Base-by-base conservation (phyloP, 192 early-diverging fungal genomes). In the Coemansia sp. region DNA sequence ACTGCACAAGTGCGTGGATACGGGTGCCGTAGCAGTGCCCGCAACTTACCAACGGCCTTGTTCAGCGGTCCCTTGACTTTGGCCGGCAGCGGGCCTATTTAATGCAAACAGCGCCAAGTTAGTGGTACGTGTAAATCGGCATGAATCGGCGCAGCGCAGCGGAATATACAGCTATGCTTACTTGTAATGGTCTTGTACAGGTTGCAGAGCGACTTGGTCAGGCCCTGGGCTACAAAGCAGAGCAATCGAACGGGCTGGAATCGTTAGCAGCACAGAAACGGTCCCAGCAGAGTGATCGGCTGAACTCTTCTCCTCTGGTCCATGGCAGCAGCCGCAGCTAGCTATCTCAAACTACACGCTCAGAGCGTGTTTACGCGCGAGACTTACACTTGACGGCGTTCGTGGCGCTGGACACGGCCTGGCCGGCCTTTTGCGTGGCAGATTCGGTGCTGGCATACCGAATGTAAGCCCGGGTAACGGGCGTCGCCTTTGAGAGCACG, bases 391-490 rank as follows among this genome's bases (percentile, higher is more conserved):
- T 62, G 45, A 75, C 65, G 26, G 60, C 52, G 47, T 22, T 55
- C 26, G 71, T 52, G 10, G 71, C 71, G 43, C 45, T 64, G 42
- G 51, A 49, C 15, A 63, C 49, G 8, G 65, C 65, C 55, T 75
- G 60, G n/a, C 55, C 31, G 27, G 66, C 62, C 65, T 75, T 75
- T 50, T 68, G 65, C 27, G 72, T 21, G 27, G 58, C 49, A 40
- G 73, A 68, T 61, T 75, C 73, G 21, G 73, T 69, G 73, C 57
- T 70, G 50, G 73, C 73, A 44, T 70, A 70, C 57, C 73, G 73
- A 65, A 70, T 64, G 59, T 68, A 69, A 5, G 67, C 66, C 53
- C 73, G 73, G 12, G 73, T 49, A 19, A 52, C 67, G 2, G 73
- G 73, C 19, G 62, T 43, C 29, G 67, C 36, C 67, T 68, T 75